A percentile compares a stretch with the other conserved stretches of the same genome.
Evolutionary conservation across 176 grass and related monocot species (phyloP).

Genomic region (Hordeum marinum): DNA sequence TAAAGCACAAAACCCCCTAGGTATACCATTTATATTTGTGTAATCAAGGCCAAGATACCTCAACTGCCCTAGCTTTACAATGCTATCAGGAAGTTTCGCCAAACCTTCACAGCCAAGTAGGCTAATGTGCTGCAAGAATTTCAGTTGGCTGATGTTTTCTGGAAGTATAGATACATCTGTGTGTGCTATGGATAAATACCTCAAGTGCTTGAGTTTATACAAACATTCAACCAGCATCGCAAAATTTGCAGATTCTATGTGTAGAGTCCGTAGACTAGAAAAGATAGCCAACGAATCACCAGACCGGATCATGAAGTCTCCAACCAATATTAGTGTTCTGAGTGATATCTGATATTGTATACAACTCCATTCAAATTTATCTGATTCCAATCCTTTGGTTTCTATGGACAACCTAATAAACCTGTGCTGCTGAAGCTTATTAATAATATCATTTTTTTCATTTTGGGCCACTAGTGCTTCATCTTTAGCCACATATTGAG

Average conservation of each 20-base stretch:
- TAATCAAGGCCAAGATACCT: background rate
- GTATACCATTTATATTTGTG: background rate
- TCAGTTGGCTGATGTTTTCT: background rate
- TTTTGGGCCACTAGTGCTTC: background rate
- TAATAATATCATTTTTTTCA: background rate
- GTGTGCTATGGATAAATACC: background rate
- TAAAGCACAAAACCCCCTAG: background rate
- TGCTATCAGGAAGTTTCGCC: background rate
- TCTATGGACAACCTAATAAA: background rate
- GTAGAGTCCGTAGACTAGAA: background rate
- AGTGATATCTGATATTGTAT: background rate
- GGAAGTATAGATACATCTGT: background rate
- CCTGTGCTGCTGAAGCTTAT: background rate
- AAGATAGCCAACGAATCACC: background rate
- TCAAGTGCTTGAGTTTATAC: background rate
- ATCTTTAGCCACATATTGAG: no score
- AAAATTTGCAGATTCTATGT: background rate
- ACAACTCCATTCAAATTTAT: background rate
- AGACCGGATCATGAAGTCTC: background rate
- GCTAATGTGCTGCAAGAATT: background rate
- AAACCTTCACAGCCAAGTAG: background rate
- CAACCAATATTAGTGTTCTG: conserved; percentile 1
- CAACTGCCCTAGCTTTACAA: background rate
- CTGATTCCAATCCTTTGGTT: background rate
- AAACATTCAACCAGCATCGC: background rate